Evolutionary conservation across 1,284 basidiomycete species (phyloP).

Genomic region (Cutaneotrichosporon cutaneum): DNA sequence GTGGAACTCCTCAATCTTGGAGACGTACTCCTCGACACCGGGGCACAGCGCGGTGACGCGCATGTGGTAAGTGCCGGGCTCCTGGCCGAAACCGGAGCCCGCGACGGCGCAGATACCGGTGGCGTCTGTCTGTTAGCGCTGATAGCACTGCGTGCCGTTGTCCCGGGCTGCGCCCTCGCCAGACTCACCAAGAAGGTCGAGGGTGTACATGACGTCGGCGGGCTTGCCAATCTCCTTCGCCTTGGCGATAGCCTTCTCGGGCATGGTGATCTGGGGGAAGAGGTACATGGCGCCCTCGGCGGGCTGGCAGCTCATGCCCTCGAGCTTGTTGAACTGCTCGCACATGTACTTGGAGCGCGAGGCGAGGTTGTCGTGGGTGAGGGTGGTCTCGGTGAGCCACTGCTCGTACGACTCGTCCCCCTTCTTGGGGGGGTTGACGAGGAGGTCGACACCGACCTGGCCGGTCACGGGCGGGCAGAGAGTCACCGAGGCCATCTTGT

Average conservation of each 20-base stretch:
- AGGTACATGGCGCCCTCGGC: slow-evolving; percentile 84
- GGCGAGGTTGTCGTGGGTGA: slow-evolving; percentile 71
- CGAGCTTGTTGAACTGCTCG: slow-evolving; percentile 69
- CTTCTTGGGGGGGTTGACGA: slow-evolving; percentile 77
- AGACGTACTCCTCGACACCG: slow-evolving; percentile 80
- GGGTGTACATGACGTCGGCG: slow-evolving; percentile 83
- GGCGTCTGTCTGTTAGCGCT: slow-evolving; percentile 55
- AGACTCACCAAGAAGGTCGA: slow-evolving; percentile 65
- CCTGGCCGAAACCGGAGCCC: slow-evolving; percentile 89
- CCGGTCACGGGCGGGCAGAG: slow-evolving; percentile 86
- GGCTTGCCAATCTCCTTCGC: slow-evolving; percentile 70
- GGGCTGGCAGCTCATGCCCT: slow-evolving; percentile 79
- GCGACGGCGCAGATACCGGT: slow-evolving; percentile 93
- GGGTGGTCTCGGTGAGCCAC: slow-evolving; percentile 77
- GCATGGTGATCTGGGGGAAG: slow-evolving; percentile 72
- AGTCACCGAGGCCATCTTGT: slow-evolving; percentile 89
- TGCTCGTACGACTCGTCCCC: slow-evolving; percentile 72
- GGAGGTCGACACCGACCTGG: slow-evolving; percentile 77
- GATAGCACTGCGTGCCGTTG: background rate
- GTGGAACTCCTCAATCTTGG: slow-evolving; percentile 82
- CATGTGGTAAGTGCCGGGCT: slow-evolving; percentile 80
- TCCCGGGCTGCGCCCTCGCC: background rate
- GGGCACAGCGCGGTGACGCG: slow-evolving; percentile 83
- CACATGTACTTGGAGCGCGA: slow-evolving; percentile 72
- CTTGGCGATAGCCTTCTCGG: slow-evolving; percentile 67